A percentile compares a stretch with the other conserved stretches of the same genome.
Evolutionary conservation across 768 basidiomycete species (phyloP).

Genomic region (Phaeolepiota aurea): DNA sequence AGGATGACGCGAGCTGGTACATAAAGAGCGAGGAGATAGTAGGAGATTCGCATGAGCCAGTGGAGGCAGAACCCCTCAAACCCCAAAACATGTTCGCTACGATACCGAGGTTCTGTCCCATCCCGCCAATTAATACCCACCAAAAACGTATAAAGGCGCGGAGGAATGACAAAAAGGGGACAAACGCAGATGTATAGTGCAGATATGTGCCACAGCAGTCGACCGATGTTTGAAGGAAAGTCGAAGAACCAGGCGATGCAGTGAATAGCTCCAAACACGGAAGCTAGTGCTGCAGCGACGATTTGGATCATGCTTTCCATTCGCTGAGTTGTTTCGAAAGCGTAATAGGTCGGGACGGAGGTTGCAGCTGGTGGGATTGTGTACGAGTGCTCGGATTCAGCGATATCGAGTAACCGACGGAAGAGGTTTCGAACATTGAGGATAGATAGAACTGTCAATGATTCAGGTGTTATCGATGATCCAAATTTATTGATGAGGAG

Average conservation of each 20-base stretch:
- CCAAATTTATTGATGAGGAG: no score
- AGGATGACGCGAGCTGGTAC: neutral
- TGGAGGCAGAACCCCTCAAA: neutral
- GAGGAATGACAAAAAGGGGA: neutral
- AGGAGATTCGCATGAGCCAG: neutral
- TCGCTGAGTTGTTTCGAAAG: no score
- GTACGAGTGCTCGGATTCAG: no score
- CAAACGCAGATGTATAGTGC: neutral
- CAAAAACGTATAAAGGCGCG: neutral
- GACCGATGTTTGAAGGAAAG: neutral
- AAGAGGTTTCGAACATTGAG: no score
- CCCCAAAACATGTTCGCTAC: no score
- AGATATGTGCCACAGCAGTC: neutral
- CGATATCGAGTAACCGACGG: no score
- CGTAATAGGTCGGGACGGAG: no score
- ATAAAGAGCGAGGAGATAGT: neutral
- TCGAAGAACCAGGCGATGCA: neutral
- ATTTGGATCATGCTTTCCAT: no score
- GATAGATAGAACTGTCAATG: no score
- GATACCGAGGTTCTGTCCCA: neutral
- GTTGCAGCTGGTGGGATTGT: no score
- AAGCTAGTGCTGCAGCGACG: neutral
- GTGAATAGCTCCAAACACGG: neutral
- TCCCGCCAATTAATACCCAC: neutral
- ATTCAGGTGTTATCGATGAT: no score